These are phyloP conservation scores for Cyanidium caldarium DNA, from an alignment of 23 red algal species.

Conservation along the genomic window DNA sequence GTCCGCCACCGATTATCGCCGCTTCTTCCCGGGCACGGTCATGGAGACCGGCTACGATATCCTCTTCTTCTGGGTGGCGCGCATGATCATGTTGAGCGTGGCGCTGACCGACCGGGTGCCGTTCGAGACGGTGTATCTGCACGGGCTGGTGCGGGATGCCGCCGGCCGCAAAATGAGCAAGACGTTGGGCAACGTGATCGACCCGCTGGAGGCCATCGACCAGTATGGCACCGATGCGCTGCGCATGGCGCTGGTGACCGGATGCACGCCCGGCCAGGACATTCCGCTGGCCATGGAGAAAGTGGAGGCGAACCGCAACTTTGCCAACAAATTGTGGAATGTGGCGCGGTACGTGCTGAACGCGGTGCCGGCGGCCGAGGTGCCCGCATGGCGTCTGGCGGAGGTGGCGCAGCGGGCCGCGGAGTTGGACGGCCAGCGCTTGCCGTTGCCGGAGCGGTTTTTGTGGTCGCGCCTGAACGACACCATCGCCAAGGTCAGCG, in stretches of 20 bases:
- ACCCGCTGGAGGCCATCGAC: constrained; percentile 69
- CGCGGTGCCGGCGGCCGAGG: constrained; percentile 27
- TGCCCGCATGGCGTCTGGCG: neutral
- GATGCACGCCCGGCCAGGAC: constrained; percentile 72
- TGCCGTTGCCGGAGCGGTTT: constrained; percentile 61
- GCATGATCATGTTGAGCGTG: constrained; percentile 97
- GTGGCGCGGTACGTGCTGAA: constrained; percentile 63
- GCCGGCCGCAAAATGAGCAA: constrained; percentile 96
- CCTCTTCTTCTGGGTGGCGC: constrained; percentile 95
- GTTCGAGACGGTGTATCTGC: constrained; percentile 74
- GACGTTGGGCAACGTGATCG: constrained; percentile 85
- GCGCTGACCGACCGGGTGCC: constrained; percentile 59
- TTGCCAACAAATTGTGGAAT: constrained; percentile 99
- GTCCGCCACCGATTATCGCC: constrained; percentile 28
- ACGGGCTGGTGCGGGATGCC: constrained; percentile 86
- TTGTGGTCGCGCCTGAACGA: constrained; percentile 47
- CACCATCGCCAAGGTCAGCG: constrained; percentile 27
- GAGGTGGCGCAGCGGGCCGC: constrained; percentile 14
- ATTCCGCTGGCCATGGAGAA: constrained; percentile 74
- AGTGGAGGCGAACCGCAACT: constrained; percentile 74
- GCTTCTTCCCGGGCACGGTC: constrained; percentile 62
- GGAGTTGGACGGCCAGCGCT: neutral
- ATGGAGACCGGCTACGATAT: constrained; percentile 99
- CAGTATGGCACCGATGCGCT: constrained; percentile 93
- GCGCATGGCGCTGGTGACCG: constrained; percentile 80